phyloP scores from a whole-genome alignment of 495 filamentous ascomycete genomes.

The Niebla homalea region DNA sequence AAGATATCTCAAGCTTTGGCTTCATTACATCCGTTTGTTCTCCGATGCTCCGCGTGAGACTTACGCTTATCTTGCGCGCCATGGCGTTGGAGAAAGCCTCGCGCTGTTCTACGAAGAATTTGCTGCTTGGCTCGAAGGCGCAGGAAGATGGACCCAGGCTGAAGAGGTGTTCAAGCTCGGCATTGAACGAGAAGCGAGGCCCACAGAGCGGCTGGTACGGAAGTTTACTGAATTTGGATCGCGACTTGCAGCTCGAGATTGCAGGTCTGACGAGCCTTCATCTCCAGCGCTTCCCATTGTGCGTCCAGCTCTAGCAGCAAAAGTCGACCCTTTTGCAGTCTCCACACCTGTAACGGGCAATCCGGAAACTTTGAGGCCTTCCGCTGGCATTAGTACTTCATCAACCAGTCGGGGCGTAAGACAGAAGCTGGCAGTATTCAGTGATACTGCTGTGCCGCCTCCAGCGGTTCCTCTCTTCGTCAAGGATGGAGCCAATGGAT shows the following conservation, averaged over 20 bases:
- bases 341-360: slow-evolving; percentile 33
- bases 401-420: slow-evolving; percentile 48
- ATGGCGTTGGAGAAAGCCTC: slow-evolving; percentile 72
- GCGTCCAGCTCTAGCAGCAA: slow-evolving; percentile 73
- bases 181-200: slow-evolving; percentile 75
- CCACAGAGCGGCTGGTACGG: slow-evolving; percentile 62
- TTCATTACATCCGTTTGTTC: slow-evolving; percentile 86
- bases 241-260: slow-evolving; percentile 49
- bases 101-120: slow-evolving; percentile 98
- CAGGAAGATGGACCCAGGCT: slow-evolving; percentile 78
- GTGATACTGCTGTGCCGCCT: slow-evolving; percentile 48
- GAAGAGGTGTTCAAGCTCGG: slow-evolving; percentile 86
- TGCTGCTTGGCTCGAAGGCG: slow-evolving; percentile 77
- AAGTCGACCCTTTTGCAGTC: slow-evolving; percentile 63
- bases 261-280: slow-evolving; percentile 49
- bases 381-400: slow-evolving; percentile 29
- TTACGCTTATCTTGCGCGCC: slow-evolving; percentile 80
- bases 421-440: slow-evolving; percentile 86
- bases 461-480: slow-evolving; percentile 27
- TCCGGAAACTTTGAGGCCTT: slow-evolving; percentile 50
- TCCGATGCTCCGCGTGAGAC: slow-evolving; percentile 84
- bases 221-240: slow-evolving; percentile 86
- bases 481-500: slow-evolving; percentile 46
- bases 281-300: slow-evolving; percentile 78
- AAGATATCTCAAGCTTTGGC: slow-evolving; percentile 82